phyloP scores from a whole-genome alignment of 2,329 filamentous ascomycete species.

The Colletotrichum incanum region DNA sequence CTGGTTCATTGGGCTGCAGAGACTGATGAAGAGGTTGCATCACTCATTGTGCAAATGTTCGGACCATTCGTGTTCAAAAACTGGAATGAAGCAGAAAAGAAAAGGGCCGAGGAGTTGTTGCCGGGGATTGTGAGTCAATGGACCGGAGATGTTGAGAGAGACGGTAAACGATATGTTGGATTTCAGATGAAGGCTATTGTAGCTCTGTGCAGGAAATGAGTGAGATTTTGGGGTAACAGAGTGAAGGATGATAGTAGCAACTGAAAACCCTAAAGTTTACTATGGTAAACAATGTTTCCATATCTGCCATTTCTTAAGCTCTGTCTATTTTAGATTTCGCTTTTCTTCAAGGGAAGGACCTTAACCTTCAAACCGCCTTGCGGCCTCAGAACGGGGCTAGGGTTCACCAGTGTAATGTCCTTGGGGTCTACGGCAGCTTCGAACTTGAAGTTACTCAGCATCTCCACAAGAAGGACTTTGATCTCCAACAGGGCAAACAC shows the following conservation, averaged over 20 bases:
- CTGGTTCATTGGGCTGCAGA: too few relatives aligned
- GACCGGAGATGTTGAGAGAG: too few relatives aligned
- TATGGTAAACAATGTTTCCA: too few relatives aligned
- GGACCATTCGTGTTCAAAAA: too few relatives aligned
- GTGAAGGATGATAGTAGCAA: neutral
- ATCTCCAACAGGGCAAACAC: slow-evolving; percentile 55
- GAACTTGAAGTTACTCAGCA: slow-evolving; percentile 52
- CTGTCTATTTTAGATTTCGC: too few relatives aligned
- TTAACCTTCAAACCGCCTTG: slow-evolving; percentile 9
- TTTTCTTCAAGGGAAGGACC: neutral
- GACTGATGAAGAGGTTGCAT: too few relatives aligned
- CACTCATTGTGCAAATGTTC: too few relatives aligned
- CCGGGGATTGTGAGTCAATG: too few relatives aligned
- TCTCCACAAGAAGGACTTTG: slow-evolving; percentile 54
- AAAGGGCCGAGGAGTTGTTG: too few relatives aligned
- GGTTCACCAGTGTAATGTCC: slow-evolving; percentile 44
- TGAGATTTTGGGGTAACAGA: too few relatives aligned
- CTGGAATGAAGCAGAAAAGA: too few relatives aligned
- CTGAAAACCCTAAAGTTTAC: neutral
- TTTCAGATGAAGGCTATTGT: neutral
- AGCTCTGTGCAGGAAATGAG: slow-evolving; percentile 26
- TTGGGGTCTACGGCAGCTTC: slow-evolving; percentile 45
- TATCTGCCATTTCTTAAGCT: neutral
- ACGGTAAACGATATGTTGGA: too few relatives aligned
- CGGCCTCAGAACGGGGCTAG: slow-evolving; percentile 16